phyloP scores from a whole-genome alignment of 2,329 filamentous ascomycete species.

The Didymella sp. region DNA sequence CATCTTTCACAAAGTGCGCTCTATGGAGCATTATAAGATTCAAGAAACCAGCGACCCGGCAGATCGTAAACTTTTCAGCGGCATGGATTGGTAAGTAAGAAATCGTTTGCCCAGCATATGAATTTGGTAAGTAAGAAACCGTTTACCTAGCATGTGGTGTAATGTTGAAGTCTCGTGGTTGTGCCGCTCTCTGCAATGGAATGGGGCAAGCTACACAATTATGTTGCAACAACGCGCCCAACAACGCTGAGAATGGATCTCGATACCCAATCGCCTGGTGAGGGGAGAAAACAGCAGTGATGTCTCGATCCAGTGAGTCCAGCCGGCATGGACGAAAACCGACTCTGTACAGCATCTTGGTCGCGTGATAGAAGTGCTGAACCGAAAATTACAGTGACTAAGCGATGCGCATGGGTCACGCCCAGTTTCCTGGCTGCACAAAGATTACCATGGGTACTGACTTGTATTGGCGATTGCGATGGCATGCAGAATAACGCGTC shows the following conservation, averaged over 20 bases:
- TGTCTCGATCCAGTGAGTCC: not conserved
- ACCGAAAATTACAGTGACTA: not conserved
- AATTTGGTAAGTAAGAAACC: not conserved
- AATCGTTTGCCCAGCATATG: not conserved
- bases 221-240: not conserved
- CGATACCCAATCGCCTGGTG: not conserved
- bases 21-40: not conserved
- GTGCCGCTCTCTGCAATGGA: not conserved
- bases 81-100: not conserved
- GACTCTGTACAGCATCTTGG: not conserved
- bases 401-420: not conserved
- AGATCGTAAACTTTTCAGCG: not conserved
- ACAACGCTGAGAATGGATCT: not conserved
- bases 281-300: not conserved
- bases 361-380: not conserved
- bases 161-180: not conserved
- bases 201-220: not conserved
- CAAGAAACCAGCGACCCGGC: not conserved
- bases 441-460: no score
- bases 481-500: no score
- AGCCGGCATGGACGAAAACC: not conserved
- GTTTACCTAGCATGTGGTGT: not conserved
- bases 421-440: not conserved
- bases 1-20: not conserved
- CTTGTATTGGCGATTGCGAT: not conserved